A percentile compares a stretch with the other conserved stretches of the same genome.
These are phyloP conservation scores for Suillus cothurnatus DNA, from an alignment of 768 basidiomycete species.

Conservation along the genomic window DNA sequence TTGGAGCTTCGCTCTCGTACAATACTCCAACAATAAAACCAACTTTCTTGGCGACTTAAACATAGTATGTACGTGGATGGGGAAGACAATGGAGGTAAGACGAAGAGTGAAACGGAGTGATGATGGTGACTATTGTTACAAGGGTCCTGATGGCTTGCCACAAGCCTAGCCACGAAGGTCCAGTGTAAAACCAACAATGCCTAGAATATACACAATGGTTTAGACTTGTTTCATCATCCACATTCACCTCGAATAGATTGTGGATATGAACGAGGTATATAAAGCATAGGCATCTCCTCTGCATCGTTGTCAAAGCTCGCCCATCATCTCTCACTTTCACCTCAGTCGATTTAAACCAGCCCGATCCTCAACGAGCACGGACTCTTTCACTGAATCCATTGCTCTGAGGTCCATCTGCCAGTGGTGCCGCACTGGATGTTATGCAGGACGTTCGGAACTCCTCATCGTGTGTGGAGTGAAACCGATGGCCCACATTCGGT, in stretches of 20 bases:
- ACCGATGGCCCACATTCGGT: background rate
- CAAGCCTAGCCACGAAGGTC: background rate
- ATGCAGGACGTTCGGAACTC: background rate
- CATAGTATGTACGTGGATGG: too few relatives aligned
- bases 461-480: too few relatives aligned
- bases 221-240: background rate
- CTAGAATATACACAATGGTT: background rate
- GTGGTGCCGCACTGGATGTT: background rate
- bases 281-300: background rate
- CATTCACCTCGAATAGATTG: background rate
- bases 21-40: background rate
- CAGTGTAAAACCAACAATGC: background rate
- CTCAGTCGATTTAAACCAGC: background rate
- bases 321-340: background rate
- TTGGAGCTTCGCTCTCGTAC: background rate
- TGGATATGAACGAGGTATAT: background rate
- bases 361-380: background rate
- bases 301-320: background rate
- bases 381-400: background rate
- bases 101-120: too few relatives aligned
- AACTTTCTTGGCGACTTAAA: background rate
- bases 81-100: too few relatives aligned
- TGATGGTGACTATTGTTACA: background rate
- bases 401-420: background rate
- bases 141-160: background rate